Conservation (phyloP, 169 alveolate genomes). For the Ichthyophthirius multifiliis region DNA sequence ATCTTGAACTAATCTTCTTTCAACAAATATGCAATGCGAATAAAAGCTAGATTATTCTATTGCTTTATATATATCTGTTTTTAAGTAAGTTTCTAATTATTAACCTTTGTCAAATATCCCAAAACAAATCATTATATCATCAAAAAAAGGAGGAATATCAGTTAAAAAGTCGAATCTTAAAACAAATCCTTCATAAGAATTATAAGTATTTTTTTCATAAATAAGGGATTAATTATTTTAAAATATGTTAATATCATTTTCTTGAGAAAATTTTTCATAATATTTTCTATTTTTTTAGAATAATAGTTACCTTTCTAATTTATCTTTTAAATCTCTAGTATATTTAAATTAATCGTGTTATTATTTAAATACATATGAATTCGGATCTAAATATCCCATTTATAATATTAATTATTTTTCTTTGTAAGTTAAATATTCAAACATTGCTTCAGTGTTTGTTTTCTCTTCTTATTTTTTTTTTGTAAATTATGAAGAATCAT, state of each 20-base stretch:
- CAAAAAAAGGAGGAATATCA: not conserved
- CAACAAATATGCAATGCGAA: not conserved
- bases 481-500: too few relatives aligned
- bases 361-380: not conserved
- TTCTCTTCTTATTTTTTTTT: too few relatives aligned
- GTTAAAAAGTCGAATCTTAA: not conserved
- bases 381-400: not conserved
- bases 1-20: not conserved
- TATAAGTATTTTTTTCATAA: not conserved
- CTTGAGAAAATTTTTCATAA: not conserved
- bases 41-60: not conserved
- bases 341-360: not conserved
- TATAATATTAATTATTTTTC: not conserved
- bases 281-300: not conserved
- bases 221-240: not conserved
- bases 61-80: not conserved
- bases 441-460: not conserved
- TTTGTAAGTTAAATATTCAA: not conserved
- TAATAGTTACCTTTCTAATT: not conserved
- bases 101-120: slow-evolving; percentile 2
- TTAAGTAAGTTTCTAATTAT: not conserved
- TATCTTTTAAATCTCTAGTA: not conserved
- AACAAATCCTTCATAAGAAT: not conserved
- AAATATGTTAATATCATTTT: not conserved
- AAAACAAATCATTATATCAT: not conserved